Evolutionary conservation across 2,329 filamentous ascomycete species (phyloP).

Genomic region (Neophaeococcomyces aloes): DNA sequence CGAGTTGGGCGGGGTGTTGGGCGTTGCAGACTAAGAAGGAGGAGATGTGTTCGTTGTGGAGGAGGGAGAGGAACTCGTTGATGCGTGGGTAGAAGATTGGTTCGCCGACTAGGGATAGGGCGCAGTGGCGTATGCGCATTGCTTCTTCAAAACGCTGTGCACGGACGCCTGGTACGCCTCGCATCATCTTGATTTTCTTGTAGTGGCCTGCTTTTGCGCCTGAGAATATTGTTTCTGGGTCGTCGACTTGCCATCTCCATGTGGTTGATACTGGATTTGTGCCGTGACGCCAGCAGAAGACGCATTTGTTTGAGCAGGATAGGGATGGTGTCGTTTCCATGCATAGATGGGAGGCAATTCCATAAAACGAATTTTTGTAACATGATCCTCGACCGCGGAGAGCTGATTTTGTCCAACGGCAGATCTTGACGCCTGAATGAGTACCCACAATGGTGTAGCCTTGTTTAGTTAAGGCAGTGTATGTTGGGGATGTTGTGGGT

Average conservation of each 20-base stretch:
- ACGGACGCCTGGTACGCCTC: conserved; percentile 82
- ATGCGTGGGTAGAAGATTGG: conserved; percentile 99
- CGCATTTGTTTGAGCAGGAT: conserved; percentile 95
- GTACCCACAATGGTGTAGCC: conserved; percentile 92
- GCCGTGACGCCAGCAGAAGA: conserved; percentile 97
- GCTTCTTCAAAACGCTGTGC: conserved; percentile 88
- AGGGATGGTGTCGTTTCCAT: conserved; percentile 97
- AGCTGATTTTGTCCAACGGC: conserved; percentile 95
- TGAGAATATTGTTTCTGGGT: conserved; percentile 76
- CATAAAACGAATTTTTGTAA: conserved; percentile 97
- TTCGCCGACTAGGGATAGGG: conserved; percentile 82
- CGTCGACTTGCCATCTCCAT: conserved; percentile 93
- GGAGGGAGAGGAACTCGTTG: conserved; percentile 75
- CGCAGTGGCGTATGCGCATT: conserved; percentile 87
- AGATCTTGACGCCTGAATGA: conserved; percentile 94
- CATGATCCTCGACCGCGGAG: conserved; percentile 86
- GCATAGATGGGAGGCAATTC: conserved; percentile 89
- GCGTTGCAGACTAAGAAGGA: conserved; percentile 96
- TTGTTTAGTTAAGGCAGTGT: conserved; percentile 83
- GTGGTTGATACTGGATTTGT: conserved; percentile 95
- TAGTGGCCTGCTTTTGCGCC: conserved; percentile 89
- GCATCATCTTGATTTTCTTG: conserved; percentile 95
- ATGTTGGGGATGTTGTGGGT: conserved; percentile 77
- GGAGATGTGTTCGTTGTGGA: conserved; percentile 78
- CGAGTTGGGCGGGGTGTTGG: conserved; percentile 86